Base-by-base conservation (phyloP, 2,329 filamentous ascomycete species). In the Tolypocladium ovalisporum region DNA sequence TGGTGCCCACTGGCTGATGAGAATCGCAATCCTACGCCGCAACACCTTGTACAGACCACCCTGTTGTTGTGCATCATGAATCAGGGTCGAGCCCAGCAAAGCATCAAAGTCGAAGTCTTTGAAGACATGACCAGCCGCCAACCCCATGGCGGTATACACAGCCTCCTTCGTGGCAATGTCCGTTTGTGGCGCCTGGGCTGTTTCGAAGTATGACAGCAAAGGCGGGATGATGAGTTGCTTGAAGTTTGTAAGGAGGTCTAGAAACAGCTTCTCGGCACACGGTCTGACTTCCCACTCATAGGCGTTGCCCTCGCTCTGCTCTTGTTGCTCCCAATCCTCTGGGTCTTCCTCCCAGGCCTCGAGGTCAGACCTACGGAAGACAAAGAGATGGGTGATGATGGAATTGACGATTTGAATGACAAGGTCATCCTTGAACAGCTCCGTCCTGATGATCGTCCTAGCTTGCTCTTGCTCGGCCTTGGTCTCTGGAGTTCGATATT, bases 281-380 rank as follows among this genome's bases (percentile, higher is more conserved):
- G 92, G 90, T 36, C 93, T 85, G 56, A 97, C 87, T 58, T 93
- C 89, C 76, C 92, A 97, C 66, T 97, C 91, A 81, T 89, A 97
- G 1, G 88, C 89, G 63, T 90, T 89, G 39, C 88, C 86, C 59
- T 89, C 84, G 59, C 87, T 88, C 66, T 95, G 90, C 75, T 97
- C 91, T 65, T 87, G 85, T 62, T 89, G 86, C 70, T 97, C 93
- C 92, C 94, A 99, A 56, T 95, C 91, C 70, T 99, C 90, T 0
- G 93, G 90, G 58, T 96, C 91, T 67, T 95, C 88, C 68, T 95
- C 88, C 94, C 94, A 99, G 58, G 90, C 88, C 60, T 90, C 85
- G 1, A 97, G 81, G 70, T 99, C 94, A 55, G 85, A 84, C 59
- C 88, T 83, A 37, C 90, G 84, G 70, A 97, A 94, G 40, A 94